phyloP scores from a whole-genome alignment of 306 rosid genomes.

The Clitoria ternatea region DNA sequence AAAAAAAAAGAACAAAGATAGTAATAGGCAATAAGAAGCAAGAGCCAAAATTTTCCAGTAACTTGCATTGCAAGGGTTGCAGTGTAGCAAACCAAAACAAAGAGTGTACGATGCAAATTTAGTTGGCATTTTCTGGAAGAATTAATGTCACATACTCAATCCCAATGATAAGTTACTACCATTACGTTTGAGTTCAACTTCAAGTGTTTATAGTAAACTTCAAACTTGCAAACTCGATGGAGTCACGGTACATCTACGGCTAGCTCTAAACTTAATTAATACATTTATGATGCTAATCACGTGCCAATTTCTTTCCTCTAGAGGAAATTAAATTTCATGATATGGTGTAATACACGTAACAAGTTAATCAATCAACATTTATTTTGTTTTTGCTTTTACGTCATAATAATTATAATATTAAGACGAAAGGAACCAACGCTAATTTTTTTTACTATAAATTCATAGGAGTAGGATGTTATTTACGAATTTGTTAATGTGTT shows the following conservation, averaged over 20 bases:
- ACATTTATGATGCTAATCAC: not conserved
- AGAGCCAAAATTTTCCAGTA: not conserved
- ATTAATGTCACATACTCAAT: not conserved
- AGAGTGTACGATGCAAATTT: conserved; percentile 1
- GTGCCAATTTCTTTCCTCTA: not conserved
- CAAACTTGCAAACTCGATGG: conserved; percentile 4
- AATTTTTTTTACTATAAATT: not conserved
- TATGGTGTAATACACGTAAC: not conserved
- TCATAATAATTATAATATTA: not conserved
- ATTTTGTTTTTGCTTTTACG: not conserved
- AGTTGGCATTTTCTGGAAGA: conserved; percentile 10
- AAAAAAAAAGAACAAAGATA: not conserved
- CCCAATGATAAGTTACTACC: not conserved
- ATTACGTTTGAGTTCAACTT: not conserved
- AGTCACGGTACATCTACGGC: conserved; percentile 11
- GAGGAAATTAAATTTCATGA: not conserved
- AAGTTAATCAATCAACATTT: not conserved
- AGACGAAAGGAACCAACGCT: not conserved
- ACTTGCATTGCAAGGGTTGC: conserved; percentile 18
- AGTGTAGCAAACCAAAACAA: too few species aligned
- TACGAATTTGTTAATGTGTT: too few species aligned
- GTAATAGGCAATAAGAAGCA: conserved; percentile 6
- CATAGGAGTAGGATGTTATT: not conserved
- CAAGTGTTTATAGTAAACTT: conserved; percentile 15
- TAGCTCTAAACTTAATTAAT: too few species aligned